A percentile compares a stretch with the other conserved stretches of the same genome.
Conservation (phyloP, 1,284 basidiomycete species). For the Phellopilus nigrolimitatus region DNA sequence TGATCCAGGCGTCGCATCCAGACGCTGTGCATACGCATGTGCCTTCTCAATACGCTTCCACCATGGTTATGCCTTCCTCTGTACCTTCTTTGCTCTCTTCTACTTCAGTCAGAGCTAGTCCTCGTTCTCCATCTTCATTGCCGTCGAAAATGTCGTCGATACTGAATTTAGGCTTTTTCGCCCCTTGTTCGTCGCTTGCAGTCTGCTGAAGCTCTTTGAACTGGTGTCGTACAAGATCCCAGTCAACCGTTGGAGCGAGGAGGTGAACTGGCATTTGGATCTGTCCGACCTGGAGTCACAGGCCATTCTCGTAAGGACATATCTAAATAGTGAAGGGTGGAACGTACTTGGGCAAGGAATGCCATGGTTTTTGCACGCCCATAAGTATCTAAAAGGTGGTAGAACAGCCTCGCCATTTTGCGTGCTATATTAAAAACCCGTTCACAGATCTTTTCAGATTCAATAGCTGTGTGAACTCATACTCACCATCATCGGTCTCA, state of each 20-base stretch:
- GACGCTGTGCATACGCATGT: conserved; percentile 45
- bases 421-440: conserved; percentile 39
- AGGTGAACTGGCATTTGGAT: conserved; percentile 30
- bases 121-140: conserved; percentile 23
- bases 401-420: conserved; percentile 70
- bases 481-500: conserved; percentile 53
- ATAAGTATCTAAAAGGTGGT: conserved; percentile 59
- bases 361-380: conserved; percentile 59
- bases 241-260: conserved; percentile 38
- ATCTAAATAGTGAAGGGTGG: too few relatives aligned
- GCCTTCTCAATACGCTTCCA: conserved; percentile 36
- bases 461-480: too few relatives aligned
- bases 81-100: background rate
- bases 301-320: too few relatives aligned
- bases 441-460: too few relatives aligned
- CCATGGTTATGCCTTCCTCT: background rate
- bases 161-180: conserved; percentile 22
- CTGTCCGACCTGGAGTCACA: conserved; percentile 41
- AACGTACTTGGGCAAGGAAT: conserved; percentile 56
- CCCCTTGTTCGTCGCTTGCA: conserved; percentile 25
- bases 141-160: conserved; percentile 42
- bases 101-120: conserved; percentile 22
- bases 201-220: conserved; percentile 38
- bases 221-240: conserved; percentile 37
- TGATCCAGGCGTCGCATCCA: conserved; percentile 40